Evolutionary conservation across 257 asterid genomes (phyloP).

Genomic region (Fraxinus excelsior): DNA sequence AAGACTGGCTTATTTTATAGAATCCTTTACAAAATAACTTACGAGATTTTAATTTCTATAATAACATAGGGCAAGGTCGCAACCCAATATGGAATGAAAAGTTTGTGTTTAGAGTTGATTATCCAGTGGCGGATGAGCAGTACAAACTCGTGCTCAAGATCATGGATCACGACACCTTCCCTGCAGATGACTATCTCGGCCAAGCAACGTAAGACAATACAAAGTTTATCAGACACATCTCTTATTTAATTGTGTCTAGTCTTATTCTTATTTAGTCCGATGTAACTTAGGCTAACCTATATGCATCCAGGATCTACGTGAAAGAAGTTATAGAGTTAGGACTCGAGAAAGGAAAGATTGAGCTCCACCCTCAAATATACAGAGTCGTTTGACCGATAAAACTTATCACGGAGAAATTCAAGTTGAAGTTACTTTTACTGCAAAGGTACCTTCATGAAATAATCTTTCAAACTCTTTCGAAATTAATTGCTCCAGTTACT

Average conservation of each 20-base stretch:
- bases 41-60: neutral
- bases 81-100: conserved; percentile 63
- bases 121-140: conserved; percentile 35
- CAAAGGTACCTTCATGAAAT: conserved; percentile 34
- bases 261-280: neutral
- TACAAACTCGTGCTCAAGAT: conserved; percentile 53
- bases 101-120: conserved; percentile 55
- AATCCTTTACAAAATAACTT: too few species aligned
- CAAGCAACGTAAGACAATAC: conserved; percentile 46
- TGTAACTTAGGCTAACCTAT: neutral
- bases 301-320: conserved; percentile 53
- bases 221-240: too few species aligned
- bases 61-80: conserved; percentile 48
- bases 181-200: conserved; percentile 60
- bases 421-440: conserved; percentile 54
- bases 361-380: conserved; percentile 50
- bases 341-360: conserved; percentile 57
- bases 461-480: neutral
- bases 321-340: conserved; percentile 58
- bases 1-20: too few species aligned
- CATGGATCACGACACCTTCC: conserved; percentile 56
- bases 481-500: too few species aligned
- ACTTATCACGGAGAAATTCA: conserved; percentile 66
- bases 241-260: neutral
- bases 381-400: conserved; percentile 46